Evolutionary conservation across 345 rosid genomes (phyloP).

Genomic region (Clarkia xantiana): DNA sequence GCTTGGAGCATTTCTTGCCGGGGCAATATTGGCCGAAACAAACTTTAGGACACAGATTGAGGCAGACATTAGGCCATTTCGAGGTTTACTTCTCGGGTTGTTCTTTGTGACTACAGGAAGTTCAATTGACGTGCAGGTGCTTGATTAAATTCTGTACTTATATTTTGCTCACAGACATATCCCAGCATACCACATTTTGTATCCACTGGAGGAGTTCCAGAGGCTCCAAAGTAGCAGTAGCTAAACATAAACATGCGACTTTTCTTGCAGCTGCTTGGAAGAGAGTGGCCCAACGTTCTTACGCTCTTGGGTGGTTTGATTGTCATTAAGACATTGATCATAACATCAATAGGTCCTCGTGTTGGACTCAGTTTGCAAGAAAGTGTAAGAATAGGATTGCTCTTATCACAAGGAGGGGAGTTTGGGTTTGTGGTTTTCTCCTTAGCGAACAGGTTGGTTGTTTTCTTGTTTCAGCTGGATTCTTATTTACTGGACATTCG

Average conservation of each 20-base stretch:
- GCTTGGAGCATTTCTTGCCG: conserved; percentile 99
- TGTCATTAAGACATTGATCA: conserved; percentile 75
- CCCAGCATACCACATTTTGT: too few species aligned
- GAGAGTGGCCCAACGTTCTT: conserved; percentile 95
- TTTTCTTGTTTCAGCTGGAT: conserved; percentile 7
- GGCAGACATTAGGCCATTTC: conserved; percentile 96
- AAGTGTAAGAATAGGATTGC: conserved; percentile 83
- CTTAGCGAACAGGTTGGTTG: conserved; percentile 69
- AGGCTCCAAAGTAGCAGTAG: too few species aligned
- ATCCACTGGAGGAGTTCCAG: too few species aligned
- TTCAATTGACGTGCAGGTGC: conserved; percentile 87
- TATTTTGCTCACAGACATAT: too few species aligned
- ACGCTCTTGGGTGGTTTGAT: conserved; percentile 84
- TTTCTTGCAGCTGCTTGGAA: conserved; percentile 50
- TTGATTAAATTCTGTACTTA: too few species aligned
- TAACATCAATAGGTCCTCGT: conserved; percentile 81
- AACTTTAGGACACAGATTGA: conserved; percentile 93
- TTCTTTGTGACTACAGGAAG: conserved; percentile 96
- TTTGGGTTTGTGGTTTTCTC: conserved; percentile 93
- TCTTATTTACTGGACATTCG: conserved; percentile 5
- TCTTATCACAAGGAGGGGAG: conserved; percentile 96
- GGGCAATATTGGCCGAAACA: conserved; percentile 89
- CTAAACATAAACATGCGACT: neutral
- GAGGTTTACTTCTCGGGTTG: conserved; percentile 89
- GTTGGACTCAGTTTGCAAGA: conserved; percentile 84